Evolutionary conservation across 164 flowering plant species (phyloP), one percentile per base, ranked within the genome.

Genomic region (Vitis amurensis): DNA sequence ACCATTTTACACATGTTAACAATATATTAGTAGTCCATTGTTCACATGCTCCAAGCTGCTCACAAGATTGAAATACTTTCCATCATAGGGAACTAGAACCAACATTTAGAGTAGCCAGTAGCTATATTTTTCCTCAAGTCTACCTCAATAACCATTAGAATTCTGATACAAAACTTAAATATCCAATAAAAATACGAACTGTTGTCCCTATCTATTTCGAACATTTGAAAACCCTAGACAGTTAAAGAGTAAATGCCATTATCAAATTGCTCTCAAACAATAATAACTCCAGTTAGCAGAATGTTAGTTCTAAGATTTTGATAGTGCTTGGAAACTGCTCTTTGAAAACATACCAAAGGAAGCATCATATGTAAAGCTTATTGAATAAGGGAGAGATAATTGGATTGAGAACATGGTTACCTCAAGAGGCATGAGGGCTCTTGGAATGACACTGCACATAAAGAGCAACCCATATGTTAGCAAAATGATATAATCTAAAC

Each of bases 351-450:
- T 37, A 37, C 7, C 44, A 37, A 37, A 37, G 44, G 44, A 37
- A 37, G 44, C 44, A 37, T 37, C 7, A 3, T 3, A 37, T 37
- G 63, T 27, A 59, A 64, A 73, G 53, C 63, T 15, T 11, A 12
- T 15, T 16, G 10, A 19, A 55, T 16, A 66, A 49, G 27, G 16
- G 2, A 9, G 11, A 48, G 59, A 48, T 8, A 1, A 16, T 6
- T 12, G 19, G 53, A 49, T 47, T 15, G 62, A 72, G 61, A 63
- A 27, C 52, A 71, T 0, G 57, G 23, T 72, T 91, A 94, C 98
- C 97, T 94, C 98, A 67, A 81, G 78, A 59, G 98, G 98, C 87
- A 90, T 82, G 57, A 94, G 93, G 55, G 97, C 97, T 81, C 73
- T 87, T 59, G 97, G 98, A 77, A 94, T 94, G 64, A 94, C 83